Evolutionary conservation across 1,284 basidiomycete genomes (phyloP), one percentile per base, ranked within the genome.

Genomic region (Ustilago curta): DNA sequence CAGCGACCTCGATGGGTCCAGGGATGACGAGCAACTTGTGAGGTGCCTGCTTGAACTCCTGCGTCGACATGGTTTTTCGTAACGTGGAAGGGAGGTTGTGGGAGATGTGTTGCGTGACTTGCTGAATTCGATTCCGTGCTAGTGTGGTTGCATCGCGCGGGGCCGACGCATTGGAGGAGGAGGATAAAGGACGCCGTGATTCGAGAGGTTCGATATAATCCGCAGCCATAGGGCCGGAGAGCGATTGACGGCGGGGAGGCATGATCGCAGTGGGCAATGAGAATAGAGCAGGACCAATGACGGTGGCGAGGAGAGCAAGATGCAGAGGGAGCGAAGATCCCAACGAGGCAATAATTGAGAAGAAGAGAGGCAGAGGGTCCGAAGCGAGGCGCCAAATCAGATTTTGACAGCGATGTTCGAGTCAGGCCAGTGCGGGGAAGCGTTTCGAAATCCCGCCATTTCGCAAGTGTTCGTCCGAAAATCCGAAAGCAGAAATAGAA

Each of bases 1-100:
- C 91, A 45, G 91, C 85, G 71, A 93, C 88, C 85, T 94, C 92
- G 79, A 93, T 92, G 40, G 93, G 92, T 18, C 92, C 92, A 48
- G 93, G 92, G 75, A 93, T 92, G 64, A 85, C 80, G 55, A 86
- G 78, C 43, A 86, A 76, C 74, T 81, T 82, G 75, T 82, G 80
- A 12, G 77, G 67, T 12, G 77, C 80, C 64, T 82, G 80, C 65
- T 82, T 82, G 67, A 80, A 82, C 16, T 66, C 63, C 49, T 70
- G 67, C 19, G 66, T 56, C 56, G 72, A 72, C 76, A 74, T 79
- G 39, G 47, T 50, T 61, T 52, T 59, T 43, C 53, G 57, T 66
- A 74, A 44, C 32, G 70, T 80, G 49, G 73, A 73, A 23, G 77
- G 77, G 14, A 75, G 64, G n/a, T 47, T 67, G n/a, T 62, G 52